Percentiles rank a stretch among this genome's conserved stretches.
phyloP scores from a whole-genome alignment of 768 basidiomycete genomes.

The Termitomyces sp. region DNA sequence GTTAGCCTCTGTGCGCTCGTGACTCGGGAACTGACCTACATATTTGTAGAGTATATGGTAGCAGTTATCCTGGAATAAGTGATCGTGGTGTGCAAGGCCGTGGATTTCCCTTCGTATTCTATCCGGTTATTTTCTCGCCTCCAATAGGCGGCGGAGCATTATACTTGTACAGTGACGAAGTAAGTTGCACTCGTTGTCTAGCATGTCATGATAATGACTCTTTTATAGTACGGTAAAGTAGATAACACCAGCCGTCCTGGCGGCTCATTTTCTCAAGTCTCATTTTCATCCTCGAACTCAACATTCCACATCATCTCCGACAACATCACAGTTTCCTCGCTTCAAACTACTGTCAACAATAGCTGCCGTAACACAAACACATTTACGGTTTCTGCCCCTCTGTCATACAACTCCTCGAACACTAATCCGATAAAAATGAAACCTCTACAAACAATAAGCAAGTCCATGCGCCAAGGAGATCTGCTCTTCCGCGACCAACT shows the following conservation, averaged over 20 bases:
- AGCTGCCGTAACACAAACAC: neutral
- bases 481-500: no score
- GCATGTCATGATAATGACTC: constrained; percentile 12
- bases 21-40: neutral
- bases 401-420: constrained; percentile 22
- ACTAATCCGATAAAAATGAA: no score
- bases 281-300: constrained; percentile 7
- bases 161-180: neutral
- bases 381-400: constrained; percentile 3
- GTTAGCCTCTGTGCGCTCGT: neutral
- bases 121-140: constrained; percentile 19
- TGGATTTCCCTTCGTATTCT: constrained; percentile 54
- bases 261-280: constrained; percentile 23
- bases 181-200: neutral
- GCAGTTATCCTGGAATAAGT: constrained; percentile 46
- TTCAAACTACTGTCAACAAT: neutral
- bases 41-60: constrained; percentile 35
- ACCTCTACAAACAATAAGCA: no score
- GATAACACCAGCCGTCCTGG: constrained; percentile 42
- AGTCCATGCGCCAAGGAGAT: no score
- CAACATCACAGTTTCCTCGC: constrained; percentile 28
- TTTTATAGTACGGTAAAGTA: constrained; percentile 38
- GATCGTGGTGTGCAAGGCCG: constrained; percentile 37
- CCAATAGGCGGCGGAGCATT: neutral
- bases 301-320: constrained; percentile 40